Evolutionary conservation across 441 rosid genomes (phyloP), one percentile per base, ranked within the genome.

Genomic region (Mallotus japonicus): DNA sequence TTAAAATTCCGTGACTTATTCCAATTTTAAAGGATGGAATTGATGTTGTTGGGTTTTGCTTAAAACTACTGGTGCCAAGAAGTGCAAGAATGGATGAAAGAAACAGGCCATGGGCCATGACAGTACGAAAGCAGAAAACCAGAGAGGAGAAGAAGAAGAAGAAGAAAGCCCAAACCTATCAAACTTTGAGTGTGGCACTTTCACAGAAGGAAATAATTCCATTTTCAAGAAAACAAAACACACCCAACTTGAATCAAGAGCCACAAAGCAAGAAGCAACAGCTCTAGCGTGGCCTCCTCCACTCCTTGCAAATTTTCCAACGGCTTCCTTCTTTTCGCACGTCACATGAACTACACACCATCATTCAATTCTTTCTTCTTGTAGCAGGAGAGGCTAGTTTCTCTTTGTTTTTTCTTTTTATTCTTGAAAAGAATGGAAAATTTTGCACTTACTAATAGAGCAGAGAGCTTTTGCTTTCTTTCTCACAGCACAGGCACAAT

Each of bases 261-360:
- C 93, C 91, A 82, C 92, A 88, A 82, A 28, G 74, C 44, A 62
- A 55, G 8, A 53, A 53, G 19, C 16, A 49, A 10, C 32, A 10
- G n/a, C 73, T 75, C 82, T 77, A 67, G 79, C 89, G 95, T 90
- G 93, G 85, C 85, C 69, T 65, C 72, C 79, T 75, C 74, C 40
- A 44, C 73, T 73, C 87, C 86, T 65, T 62, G 61, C 24, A 17
- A 32, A 49, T 13, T 53, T 72, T 32, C 66, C 40, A 11, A 56
- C 59, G 56, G 58, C 78, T 59, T 57, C 71, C 54, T 1, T 70
- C 28, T 12, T 51, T 46, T 28, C 58, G 37, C 42, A 32, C 15
- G 40, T 64, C 74, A 63, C 58, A 13, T 50, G 34, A 71, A 73
- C 32, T 75, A 53, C 71, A 64, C 80, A 49, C 68, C 53, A 50